Conservation (phyloP, 352 stramenopile species). For the Blastocystis sp. region DNA sequence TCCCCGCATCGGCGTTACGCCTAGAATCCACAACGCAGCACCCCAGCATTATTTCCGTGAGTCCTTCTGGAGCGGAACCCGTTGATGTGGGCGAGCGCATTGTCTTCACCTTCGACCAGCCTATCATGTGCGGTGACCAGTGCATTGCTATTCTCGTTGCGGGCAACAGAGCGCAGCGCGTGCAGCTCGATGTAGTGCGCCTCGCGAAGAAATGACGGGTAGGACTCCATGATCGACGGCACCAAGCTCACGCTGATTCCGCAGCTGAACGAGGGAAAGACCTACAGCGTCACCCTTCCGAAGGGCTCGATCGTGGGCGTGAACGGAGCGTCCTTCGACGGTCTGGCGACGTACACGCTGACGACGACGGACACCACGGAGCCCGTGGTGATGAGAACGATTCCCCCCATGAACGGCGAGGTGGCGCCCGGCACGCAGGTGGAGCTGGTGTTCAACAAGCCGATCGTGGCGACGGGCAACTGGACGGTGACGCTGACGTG, state of each 20-base stretch:
- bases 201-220: background rate
- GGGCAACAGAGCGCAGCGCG: background rate
- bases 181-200: slow-evolving; percentile 12
- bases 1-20: background rate
- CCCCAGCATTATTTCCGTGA: slow-evolving; percentile 36
- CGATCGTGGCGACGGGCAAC: background rate
- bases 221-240: slow-evolving; percentile 29
- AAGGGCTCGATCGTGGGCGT: slow-evolving; percentile 39
- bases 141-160: slow-evolving; percentile 11
- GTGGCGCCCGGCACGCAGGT: background rate
- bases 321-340: slow-evolving; percentile 4
- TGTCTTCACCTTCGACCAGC: slow-evolving; percentile 28
- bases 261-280: slow-evolving; percentile 13
- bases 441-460: slow-evolving; percentile 43
- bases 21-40: background rate
- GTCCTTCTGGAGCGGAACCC: background rate
- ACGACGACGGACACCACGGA: slow-evolving; percentile 2
- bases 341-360: slow-evolving; percentile 21
- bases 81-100: slow-evolving; percentile 33
- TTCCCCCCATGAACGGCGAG: background rate
- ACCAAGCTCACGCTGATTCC: slow-evolving; percentile 17
- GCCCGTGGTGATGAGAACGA: slow-evolving; percentile 12
- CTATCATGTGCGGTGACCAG: slow-evolving; percentile 8
- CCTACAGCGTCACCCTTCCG: slow-evolving; percentile 27
- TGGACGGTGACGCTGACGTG: slow-evolving; percentile 4